Evolutionary conservation across 805 yeast genomes (phyloP), one percentile per base, ranked within the genome.

Genomic region (Blastobotrys muscicola): DNA sequence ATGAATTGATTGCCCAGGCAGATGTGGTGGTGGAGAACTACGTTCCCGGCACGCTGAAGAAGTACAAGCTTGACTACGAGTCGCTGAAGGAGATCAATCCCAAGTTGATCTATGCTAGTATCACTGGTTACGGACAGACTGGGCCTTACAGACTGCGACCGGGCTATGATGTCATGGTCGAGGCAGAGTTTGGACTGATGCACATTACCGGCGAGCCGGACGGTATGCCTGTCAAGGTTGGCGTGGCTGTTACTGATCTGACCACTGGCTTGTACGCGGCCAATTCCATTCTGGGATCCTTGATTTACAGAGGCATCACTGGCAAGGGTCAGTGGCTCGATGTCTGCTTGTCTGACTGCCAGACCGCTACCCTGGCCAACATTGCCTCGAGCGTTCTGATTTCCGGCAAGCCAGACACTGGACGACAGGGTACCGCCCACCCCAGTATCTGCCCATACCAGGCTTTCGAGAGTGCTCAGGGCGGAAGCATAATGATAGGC

Each of bases 141-240:
- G 70, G 70, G 0, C 70, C 70, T 5, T 63, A 55, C 49, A 46
- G 56, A 6, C 44, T 52, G 29, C 56, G 71, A 10, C 68, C 71
- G 2, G 71, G 71, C 13, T 66, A 67, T 52, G 70, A 65, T 41
- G 69, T 66, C 37, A 66, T 66, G 71, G 70, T 66, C 4, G 71
- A 66, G 48, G 71, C 71, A 6, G 71, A 66, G 48, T 62, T 65
- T 50, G 71, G 71, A 2, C 56, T 66, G 37, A 66, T 66, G 71
- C 70, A 66, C 47, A 67, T 66, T 48, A 66, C 70, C 0, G 71
- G 71, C 12, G 59, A 62, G 39, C 61, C 62, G 5, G 59, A 62
- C 30, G 64, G 70, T 20, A 66, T 62, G 9, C 69, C 70, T 1
- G 67, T 64, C 16, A 66, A 67, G 47, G 70, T 65, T 5, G 71